Evolutionary conservation across 768 basidiomycete genomes (phyloP).

Genomic region (Coprinopsis strossmayeri): DNA sequence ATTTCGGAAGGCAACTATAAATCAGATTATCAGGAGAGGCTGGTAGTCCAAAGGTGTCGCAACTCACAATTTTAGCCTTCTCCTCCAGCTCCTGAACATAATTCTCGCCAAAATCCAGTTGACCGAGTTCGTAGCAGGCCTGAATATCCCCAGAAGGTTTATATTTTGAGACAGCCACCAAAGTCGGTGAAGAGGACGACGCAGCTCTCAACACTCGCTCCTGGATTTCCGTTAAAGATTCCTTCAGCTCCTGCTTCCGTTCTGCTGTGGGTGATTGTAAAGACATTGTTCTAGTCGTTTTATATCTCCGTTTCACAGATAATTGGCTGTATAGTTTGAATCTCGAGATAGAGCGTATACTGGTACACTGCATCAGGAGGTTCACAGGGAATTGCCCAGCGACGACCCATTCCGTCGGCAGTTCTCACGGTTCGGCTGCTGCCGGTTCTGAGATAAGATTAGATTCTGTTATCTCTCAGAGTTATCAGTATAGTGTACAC

Average conservation of each 20-base stretch:
- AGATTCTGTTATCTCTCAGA: no score
- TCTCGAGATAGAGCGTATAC: no score
- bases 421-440: no score
- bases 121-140: constrained; percentile 74
- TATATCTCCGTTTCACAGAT: no score
- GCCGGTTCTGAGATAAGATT: no score
- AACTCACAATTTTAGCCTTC: constrained; percentile 65
- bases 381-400: no score
- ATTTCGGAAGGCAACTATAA: constrained; percentile 79
- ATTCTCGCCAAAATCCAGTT: constrained; percentile 95
- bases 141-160: constrained; percentile 86
- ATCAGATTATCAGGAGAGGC: neutral
- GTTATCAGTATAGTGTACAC: no score
- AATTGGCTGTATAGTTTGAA: no score
- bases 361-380: no score
- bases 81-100: constrained; percentile 91
- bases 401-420: no score
- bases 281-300: no score
- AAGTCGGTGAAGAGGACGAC: constrained; percentile 25
- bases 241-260: constrained; percentile 44
- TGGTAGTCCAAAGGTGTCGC: neutral
- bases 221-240: constrained; percentile 47
- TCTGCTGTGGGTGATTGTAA: constrained; percentile 24
- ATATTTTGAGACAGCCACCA: constrained; percentile 91
- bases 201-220: constrained; percentile 33